phyloP scores from a whole-genome alignment of 208 protist species.

The Endotrypanum monterogeii region DNA sequence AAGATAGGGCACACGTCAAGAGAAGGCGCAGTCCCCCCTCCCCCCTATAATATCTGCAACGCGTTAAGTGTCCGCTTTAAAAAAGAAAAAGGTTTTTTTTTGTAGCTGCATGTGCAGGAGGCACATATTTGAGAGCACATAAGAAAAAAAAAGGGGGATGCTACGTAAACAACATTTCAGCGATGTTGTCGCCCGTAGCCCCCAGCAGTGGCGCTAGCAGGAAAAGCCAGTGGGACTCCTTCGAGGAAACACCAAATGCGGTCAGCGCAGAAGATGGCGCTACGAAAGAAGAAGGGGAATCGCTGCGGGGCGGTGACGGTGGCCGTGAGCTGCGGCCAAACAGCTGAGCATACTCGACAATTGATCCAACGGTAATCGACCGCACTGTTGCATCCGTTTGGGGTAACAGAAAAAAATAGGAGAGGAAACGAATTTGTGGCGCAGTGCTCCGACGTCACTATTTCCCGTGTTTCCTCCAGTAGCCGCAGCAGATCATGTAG shows the following conservation, averaged over 20 bases:
- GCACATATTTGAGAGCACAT: not conserved
- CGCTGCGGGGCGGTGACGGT: not conserved
- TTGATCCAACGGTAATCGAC: constrained; percentile 29
- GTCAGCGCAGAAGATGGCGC: not conserved
- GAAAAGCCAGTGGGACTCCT: not conserved
- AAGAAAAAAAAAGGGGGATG: too few relatives aligned
- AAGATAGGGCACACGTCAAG: too few relatives aligned
- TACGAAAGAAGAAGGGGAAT: not conserved
- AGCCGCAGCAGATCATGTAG: constrained; percentile 28
- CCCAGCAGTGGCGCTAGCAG: not conserved
- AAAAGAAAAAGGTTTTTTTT: too few relatives aligned
- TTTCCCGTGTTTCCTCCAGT: constrained; percentile 32
- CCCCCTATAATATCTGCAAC: too few relatives aligned
- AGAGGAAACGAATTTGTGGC: constrained; percentile 46
- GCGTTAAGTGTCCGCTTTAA: too few relatives aligned
- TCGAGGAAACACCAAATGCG: not conserved
- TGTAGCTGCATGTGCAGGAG: not conserved
- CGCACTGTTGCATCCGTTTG: constrained; percentile 27
- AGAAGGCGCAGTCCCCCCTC: too few relatives aligned
- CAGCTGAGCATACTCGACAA: constrained; percentile 24
- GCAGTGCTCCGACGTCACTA: constrained; percentile 42
- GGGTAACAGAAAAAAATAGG: constrained; percentile 44
- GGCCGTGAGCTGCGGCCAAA: constrained; percentile 1
- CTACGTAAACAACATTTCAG: constrained; percentile 8
- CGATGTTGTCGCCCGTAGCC: not conserved